Base-by-base conservation (phyloP, 768 basidiomycete genomes). In the Leccinum pellstonianum region DNA sequence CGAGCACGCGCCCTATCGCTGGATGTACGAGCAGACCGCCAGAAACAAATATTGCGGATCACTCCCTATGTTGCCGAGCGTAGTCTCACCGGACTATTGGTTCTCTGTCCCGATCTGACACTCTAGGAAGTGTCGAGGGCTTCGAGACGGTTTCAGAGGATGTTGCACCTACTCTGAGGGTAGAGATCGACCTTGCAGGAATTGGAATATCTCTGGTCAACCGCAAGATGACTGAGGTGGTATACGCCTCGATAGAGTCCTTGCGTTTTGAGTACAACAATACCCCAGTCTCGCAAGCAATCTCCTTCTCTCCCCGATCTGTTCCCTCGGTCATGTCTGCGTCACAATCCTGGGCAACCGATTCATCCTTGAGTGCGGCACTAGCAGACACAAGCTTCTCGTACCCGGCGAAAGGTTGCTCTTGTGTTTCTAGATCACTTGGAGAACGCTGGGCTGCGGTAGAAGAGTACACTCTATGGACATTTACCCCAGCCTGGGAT, bases 161-260 rank as follows among this genome's bases (percentile, higher is more conserved):
- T 46, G 81, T 84, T 6, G 66, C 80, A 19, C 84, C 90, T 2
- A 83, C 80, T 17, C 75, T 97, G 43, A 81, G 82, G 5, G 75
- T 97, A 62, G 78, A 79, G 17, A 64, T 99, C 55, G 87, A 93
- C 61, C 80, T 98, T 57, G 90, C 91, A 55, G 97, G 97, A 12
- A 86, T 99, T 57, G 97, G 96, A 19, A 71, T 98, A 52, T 99
- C 97, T 3, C 75, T 99, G 56, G 81, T 98, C 69, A 97, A 98
- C 77, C 87, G 86, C 68, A 83, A 83, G 62, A 80, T 96, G 73
- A 80, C 89, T 25, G 97, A 99, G 77, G 91, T 98, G 56, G 78
- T 98, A 51, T 98, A 98, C 70, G 73, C 92, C 25, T 90, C 92
- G 2, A 75, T 92, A 64, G 86, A 90, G 49, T 78, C 82, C 14